Conservation (phyloP, 176 grass and related monocot genomes). For the Pharus latifolius region DNA sequence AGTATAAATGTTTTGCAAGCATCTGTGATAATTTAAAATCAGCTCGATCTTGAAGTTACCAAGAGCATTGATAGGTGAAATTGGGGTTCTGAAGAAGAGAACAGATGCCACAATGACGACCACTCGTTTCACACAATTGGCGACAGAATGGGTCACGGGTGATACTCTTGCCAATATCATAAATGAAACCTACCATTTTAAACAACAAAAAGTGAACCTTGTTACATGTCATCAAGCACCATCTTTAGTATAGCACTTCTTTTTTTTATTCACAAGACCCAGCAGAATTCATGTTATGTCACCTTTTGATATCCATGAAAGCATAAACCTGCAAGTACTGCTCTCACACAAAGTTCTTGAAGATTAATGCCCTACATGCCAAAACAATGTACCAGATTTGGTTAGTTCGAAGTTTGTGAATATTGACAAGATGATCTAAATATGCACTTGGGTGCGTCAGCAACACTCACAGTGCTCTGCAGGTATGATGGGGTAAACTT, state of each 20-base stretch:
- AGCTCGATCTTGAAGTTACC: slow-evolving; percentile 24
- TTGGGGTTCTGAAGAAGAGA: slow-evolving; percentile 59
- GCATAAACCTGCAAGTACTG: slow-evolving; percentile 49
- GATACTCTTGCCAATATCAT: slow-evolving; percentile 51
- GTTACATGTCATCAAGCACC: background rate
- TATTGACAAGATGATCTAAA: background rate
- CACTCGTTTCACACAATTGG: slow-evolving; percentile 67
- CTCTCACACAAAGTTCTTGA: slow-evolving; percentile 46
- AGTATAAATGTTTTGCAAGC: too few species aligned
- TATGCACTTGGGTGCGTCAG: background rate
- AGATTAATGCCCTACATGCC: slow-evolving; percentile 51
- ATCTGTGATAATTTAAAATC: background rate
- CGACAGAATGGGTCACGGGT: slow-evolving; percentile 58
- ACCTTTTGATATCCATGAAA: slow-evolving; percentile 87
- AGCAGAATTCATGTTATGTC: too few species aligned
- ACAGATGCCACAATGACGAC: slow-evolving; percentile 59
- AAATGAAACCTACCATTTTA: slow-evolving; percentile 32
- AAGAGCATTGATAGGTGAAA: slow-evolving; percentile 57
- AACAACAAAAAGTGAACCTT: background rate
- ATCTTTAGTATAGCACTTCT: too few species aligned
- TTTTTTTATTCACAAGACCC: too few species aligned
- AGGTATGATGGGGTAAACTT: slow-evolving; percentile 64
- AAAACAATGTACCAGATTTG: background rate
- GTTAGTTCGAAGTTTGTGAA: background rate
- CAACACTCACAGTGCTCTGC: slow-evolving; percentile 35